Base-by-base conservation (phyloP, 139 green algal species). In the Micractinium sp. region DNA sequence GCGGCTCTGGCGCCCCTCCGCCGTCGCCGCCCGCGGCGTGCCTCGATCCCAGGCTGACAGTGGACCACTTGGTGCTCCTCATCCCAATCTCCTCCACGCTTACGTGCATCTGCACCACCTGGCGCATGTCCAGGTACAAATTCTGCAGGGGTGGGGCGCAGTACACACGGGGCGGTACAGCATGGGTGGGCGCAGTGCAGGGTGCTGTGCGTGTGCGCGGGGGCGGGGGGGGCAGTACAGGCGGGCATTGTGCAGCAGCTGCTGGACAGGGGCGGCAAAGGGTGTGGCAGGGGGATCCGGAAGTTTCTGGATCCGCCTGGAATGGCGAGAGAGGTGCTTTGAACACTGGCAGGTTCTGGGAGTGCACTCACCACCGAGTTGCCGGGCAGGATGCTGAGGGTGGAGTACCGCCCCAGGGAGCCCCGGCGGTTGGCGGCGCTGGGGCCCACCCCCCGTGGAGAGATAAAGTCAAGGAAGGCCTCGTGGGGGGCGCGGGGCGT, bases 101-200 rank as follows among this genome's bases (percentile, higher is more conserved):
- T 13, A 94, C 79, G 76, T 95, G 91, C 63, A 96, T 53, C 75
- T 95, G 89, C 60, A 94, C 89, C n/a, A 94, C 91, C 75, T 93
- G 88, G 18, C 83, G 81, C 90, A 96, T 83, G 92, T 96, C 88
- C 66, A 93, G 87, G 80, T 96, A 95, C 38, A 94, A 82, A 69
- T 82, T 53, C 93, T 71, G 18, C 47, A 36, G 78, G 41, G 23
- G 39, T 35, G n/a, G 38, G 36, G 22, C 18, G 36, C 78, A 47
- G 16, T 38, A 29, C 25, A 85, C 13, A 4, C 25, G n/a, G 33
- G 63, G 63, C 22, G 63, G 63, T 25, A 5, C 63, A 71, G 63
- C 63, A 27, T 27, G 9, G 47, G 47, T 9, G 9, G 47, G 47
- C 7, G 47, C 47, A 56, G 47, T 56, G 9, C 47, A 56, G 47